A percentile compares a stretch with the other conserved stretches of the same genome.
Conservation (phyloP, 768 basidiomycete species). For the Boletales sp. region DNA sequence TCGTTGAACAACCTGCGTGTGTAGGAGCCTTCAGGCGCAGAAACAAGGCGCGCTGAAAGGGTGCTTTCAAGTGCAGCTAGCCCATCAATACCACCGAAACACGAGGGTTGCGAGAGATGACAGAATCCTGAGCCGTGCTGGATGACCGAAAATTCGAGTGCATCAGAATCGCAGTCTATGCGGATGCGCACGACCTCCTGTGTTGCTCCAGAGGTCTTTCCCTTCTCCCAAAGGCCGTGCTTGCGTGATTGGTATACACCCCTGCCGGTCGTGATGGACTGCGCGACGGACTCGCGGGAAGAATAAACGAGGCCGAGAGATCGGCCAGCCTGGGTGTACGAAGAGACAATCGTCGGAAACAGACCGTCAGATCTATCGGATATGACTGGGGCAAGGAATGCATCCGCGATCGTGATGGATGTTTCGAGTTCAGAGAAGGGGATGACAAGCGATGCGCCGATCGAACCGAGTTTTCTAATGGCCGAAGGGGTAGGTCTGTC, state of each 20-base stretch:
- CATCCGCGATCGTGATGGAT: constrained; percentile 74
- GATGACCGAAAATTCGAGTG: constrained; percentile 85
- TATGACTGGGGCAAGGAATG: constrained; percentile 76
- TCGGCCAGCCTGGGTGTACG: constrained; percentile 59
- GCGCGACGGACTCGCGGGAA: constrained; percentile 77
- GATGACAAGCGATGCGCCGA: constrained; percentile 65
- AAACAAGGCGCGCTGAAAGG: constrained; percentile 62
- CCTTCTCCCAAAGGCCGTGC: constrained; percentile 95
- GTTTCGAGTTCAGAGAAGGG: constrained; percentile 61
- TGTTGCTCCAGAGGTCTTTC: constrained; percentile 92
- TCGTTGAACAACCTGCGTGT: constrained; percentile 85
- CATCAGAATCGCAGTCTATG: constrained; percentile 89
- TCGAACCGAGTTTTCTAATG: constrained; percentile 57
- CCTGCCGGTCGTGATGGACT: constrained; percentile 83
- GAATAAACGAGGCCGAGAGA: constrained; percentile 95
- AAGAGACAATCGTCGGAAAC: constrained; percentile 89
- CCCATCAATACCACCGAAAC: constrained; percentile 84
- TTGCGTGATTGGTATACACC: constrained; percentile 97
- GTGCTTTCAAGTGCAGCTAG: constrained; percentile 78
- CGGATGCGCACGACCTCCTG: constrained; percentile 83
- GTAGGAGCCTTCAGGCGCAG: constrained; percentile 89
- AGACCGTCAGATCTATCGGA: constrained; percentile 92
- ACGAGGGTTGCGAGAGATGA: constrained; percentile 82
- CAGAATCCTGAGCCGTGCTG: constrained; percentile 94
- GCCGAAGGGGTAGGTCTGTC: constrained; percentile 52